Percentiles rank a stretch among this genome's conserved stretches.
Conservation (phyloP, 106 monocot species). For the Phalaenopsis aphrodite region DNA sequence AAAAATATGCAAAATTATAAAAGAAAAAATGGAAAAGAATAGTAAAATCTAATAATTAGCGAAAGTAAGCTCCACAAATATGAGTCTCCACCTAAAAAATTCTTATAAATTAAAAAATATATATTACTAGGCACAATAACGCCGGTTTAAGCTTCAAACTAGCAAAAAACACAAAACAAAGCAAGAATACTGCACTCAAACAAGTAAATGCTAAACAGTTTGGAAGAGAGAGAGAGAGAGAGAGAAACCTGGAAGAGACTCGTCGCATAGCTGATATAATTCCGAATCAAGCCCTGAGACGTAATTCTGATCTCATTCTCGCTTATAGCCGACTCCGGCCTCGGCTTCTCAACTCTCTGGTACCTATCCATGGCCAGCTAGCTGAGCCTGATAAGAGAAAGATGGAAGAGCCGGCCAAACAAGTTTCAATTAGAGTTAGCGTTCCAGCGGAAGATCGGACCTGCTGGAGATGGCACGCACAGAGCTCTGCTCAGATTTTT, state of each 20-base stretch:
- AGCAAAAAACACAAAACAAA: slow-evolving; percentile 2
- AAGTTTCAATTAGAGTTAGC: neutral
- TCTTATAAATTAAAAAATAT: neutral
- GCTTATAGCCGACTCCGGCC: slow-evolving; percentile 1
- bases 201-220: neutral
- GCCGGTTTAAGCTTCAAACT: too few species aligned
- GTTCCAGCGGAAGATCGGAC: neutral
- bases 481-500: neutral
- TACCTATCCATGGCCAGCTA: neutral
- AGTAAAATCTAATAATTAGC: neutral
- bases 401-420: neutral
- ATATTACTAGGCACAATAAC: too few species aligned
- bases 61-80: neutral
- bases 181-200: neutral
- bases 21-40: neutral
- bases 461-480: neutral
- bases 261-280: neutral
- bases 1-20: neutral
- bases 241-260: slow-evolving; percentile 2
- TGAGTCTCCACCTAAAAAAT: too few species aligned
- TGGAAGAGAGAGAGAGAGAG: neutral
- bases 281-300: neutral
- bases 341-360: slow-evolving; percentile 2
- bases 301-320: slow-evolving; percentile 4
- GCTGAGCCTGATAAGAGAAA: neutral